phyloP scores from a whole-genome alignment of 179 eudicot species.

The Sideroxylon spinosum region DNA sequence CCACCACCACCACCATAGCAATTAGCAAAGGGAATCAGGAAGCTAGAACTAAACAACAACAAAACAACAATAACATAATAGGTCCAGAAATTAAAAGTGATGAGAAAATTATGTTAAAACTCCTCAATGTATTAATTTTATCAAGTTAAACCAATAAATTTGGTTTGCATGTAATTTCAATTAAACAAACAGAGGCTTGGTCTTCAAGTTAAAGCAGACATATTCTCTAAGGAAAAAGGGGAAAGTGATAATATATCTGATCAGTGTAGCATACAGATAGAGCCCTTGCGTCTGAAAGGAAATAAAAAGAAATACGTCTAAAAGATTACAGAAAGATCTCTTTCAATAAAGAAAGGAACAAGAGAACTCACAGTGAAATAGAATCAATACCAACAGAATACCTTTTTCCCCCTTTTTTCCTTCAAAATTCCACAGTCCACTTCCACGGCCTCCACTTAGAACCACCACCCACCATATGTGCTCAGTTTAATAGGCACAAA shows the following conservation, averaged over 20 bases:
- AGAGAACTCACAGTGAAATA: not conserved
- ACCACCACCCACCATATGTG: not conserved
- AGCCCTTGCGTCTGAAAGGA: not conserved
- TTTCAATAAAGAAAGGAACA: constrained; percentile 5
- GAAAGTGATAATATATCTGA: not conserved
- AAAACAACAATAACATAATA: too few relatives aligned
- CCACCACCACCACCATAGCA: too few relatives aligned
- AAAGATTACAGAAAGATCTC: constrained; percentile 11
- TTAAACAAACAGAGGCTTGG: constrained; percentile 3
- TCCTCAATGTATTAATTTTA: too few relatives aligned
- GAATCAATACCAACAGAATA: constrained; percentile 12
- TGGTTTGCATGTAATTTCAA: not conserved
- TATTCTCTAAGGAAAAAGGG: not conserved
- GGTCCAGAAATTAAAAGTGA: too few relatives aligned
- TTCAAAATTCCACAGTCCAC: constrained; percentile 4
- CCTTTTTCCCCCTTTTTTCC: constrained; percentile 5
- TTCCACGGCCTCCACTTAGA: not conserved
- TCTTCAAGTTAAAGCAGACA: constrained; percentile 3
- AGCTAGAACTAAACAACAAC: too few relatives aligned
- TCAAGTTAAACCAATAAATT: not conserved
- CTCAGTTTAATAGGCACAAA: not conserved
- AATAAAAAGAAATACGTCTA: not conserved
- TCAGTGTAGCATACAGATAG: not conserved
- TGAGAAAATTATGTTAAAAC: too few relatives aligned
- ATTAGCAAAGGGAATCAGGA: too few relatives aligned